A percentile compares a stretch with the other conserved stretches of the same genome.
Conservation (phyloP, 164 flowering plant species). For the Chimonanthus salicifolius region DNA sequence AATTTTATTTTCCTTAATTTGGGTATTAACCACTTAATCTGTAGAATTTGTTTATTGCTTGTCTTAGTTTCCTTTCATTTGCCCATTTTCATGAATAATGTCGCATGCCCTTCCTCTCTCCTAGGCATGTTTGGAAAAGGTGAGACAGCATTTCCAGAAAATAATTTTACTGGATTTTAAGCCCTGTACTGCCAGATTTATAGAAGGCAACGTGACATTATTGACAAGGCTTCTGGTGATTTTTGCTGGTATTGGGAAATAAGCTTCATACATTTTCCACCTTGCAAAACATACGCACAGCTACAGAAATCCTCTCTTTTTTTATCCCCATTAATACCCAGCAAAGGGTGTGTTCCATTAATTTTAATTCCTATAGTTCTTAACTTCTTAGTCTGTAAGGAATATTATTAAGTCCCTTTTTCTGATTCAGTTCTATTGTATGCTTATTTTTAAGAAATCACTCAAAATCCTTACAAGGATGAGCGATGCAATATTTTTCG, state of each 20-base stretch:
- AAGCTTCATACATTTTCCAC: too few relatives aligned
- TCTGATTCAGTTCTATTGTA: too few relatives aligned
- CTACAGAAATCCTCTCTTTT: too few relatives aligned
- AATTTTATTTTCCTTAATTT: neutral
- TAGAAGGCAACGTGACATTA: neutral
- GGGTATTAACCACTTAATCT: neutral
- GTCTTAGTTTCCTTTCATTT: neutral
- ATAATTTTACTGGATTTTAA: neutral
- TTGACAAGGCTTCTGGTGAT: neutral
- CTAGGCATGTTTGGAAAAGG: neutral
- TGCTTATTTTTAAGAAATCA: too few relatives aligned
- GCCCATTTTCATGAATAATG: neutral
- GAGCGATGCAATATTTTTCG: too few relatives aligned
- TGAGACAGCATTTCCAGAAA: neutral
- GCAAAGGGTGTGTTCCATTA: too few relatives aligned
- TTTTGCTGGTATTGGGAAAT: neutral
- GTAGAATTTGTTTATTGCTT: neutral
- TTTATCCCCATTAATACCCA: too few relatives aligned
- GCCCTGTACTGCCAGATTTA: neutral
- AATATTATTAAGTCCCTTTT: too few relatives aligned
- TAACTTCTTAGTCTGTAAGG: too few relatives aligned
- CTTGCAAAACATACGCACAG: too few relatives aligned
- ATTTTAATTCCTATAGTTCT: too few relatives aligned
- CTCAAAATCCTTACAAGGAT: too few relatives aligned
- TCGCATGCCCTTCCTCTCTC: neutral